A percentile compares a stretch with the other conserved stretches of the same genome.
These are phyloP conservation scores for Suillus tomentosus DNA, from an alignment of 768 basidiomycete species.

Conservation along the genomic window DNA sequence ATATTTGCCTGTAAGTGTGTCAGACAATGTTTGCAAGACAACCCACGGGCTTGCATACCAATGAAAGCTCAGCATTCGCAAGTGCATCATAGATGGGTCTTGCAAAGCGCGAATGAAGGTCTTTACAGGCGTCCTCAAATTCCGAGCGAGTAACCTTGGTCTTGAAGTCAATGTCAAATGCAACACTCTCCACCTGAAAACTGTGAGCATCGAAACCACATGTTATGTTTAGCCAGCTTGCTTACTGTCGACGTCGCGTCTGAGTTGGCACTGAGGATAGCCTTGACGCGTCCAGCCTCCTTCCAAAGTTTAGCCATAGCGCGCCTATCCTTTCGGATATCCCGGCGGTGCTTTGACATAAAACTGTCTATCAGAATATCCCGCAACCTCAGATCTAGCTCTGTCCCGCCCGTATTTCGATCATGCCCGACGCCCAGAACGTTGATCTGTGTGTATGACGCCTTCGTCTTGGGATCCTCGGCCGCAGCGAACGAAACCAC, in stretches of 20 bases:
- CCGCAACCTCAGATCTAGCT: conserved; percentile 80
- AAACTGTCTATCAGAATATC: conserved; percentile 80
- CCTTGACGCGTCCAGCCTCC: conserved; percentile 89
- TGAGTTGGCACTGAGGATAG: conserved; percentile 89
- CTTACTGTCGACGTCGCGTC: conserved; percentile 75
- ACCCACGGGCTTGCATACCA: conserved; percentile 42
- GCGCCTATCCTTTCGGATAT: conserved; percentile 70
- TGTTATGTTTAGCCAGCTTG: conserved; percentile 14
- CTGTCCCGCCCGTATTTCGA: conserved; percentile 73
- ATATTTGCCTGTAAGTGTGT: conserved; percentile 63
- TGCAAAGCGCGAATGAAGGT: conserved; percentile 62
- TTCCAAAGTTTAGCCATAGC: conserved; percentile 95
- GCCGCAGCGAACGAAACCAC: conserved; percentile 63
- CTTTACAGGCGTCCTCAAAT: conserved; percentile 77
- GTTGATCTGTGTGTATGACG: conserved; percentile 66
- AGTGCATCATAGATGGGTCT: conserved; percentile 79
- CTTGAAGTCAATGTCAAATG: conserved; percentile 90
- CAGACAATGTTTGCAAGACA: conserved; percentile 7
- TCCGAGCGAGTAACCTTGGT: conserved; percentile 71
- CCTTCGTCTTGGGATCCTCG: conserved; percentile 50
- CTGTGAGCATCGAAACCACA: conserved; percentile 11
- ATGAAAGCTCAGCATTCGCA: conserved; percentile 58
- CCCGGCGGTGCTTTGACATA: conserved; percentile 65
- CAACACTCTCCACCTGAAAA: conserved; percentile 78
- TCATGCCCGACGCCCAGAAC: conserved; percentile 86